A percentile compares a stretch with the other conserved stretches of the same genome.
phyloP scores from a whole-genome alignment of 495 filamentous ascomycete genomes.

The Neurospora cerealis region DNA sequence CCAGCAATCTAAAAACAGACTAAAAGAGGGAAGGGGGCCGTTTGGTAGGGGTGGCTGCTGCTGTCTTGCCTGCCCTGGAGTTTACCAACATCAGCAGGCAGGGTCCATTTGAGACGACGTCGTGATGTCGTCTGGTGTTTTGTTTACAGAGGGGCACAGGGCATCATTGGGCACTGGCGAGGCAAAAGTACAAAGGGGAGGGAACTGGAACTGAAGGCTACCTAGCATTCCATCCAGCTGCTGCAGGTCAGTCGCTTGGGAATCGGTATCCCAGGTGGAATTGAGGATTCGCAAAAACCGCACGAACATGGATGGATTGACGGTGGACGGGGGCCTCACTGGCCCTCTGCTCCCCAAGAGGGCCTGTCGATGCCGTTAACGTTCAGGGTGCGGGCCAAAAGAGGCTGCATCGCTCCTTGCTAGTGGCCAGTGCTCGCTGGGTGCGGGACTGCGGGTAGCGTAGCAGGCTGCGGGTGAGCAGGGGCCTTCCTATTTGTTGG shows the following conservation, averaged over 20 bases:
- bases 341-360: not conserved
- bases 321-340: not conserved
- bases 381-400: not conserved
- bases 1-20: constrained; percentile 20
- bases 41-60: not conserved
- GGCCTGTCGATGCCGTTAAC: not conserved
- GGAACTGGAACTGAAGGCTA: not conserved
- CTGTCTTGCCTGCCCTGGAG: not conserved
- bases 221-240: not conserved
- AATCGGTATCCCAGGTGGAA: not conserved
- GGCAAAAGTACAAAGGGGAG: not conserved
- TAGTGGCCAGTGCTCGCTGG: not conserved
- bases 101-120: not conserved
- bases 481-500: constrained; percentile 9
- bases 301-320: not conserved
- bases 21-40: constrained; percentile 6
- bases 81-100: not conserved
- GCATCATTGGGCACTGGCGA: not conserved
- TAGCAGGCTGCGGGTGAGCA: constrained; percentile 3
- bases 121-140: not conserved
- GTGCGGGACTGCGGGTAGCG: constrained; percentile 1
- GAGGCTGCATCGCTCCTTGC: not conserved
- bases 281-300: not conserved
- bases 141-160: not conserved
- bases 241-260: not conserved